Conservation (phyloP, 176 grass and related monocot genomes). For the Phyllostachys edulis region DNA sequence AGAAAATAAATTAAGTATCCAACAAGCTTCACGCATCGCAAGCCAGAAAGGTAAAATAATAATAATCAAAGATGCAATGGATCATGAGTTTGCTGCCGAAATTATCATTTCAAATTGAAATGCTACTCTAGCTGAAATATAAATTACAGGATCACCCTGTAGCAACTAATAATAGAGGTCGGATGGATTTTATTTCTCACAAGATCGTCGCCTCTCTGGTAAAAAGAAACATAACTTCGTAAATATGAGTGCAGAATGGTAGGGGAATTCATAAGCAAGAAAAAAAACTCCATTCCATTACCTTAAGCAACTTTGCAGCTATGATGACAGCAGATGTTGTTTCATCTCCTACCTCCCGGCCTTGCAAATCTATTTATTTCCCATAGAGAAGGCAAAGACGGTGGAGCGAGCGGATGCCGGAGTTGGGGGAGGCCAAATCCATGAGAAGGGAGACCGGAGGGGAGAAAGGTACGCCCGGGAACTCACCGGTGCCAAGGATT, state of each 20-base stretch:
- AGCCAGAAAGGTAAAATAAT: conserved; percentile 58
- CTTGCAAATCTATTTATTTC: conserved; percentile 31
- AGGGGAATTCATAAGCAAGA: not conserved
- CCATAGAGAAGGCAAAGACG: no score
- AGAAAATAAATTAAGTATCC: no score
- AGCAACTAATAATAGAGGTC: conserved; percentile 87
- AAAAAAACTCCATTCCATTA: conserved; percentile 24
- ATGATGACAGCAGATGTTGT: conserved; percentile 84
- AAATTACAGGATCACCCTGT: conserved; percentile 58
- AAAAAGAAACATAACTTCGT: not conserved
- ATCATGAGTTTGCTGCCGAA: not conserved
- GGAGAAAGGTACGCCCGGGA: no score
- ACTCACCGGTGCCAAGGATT: no score
- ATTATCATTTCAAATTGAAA: conserved; percentile 18
- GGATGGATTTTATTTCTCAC: conserved; percentile 96
- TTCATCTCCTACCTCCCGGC: conserved; percentile 86
- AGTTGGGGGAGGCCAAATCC: no score
- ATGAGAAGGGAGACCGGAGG: no score
- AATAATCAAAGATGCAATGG: not conserved
- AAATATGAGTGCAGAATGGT: not conserved
- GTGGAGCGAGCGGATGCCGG: no score
- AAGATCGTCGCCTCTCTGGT: conserved; percentile 82
- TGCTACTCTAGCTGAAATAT: not conserved
- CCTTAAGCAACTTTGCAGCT: conserved; percentile 88
- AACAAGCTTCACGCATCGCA: conserved; percentile 95